A percentile compares a stretch with the other conserved stretches of the same genome.
Conservation (phyloP, 2,329 filamentous ascomycete genomes). For the Fusarium phyllophilum region DNA sequence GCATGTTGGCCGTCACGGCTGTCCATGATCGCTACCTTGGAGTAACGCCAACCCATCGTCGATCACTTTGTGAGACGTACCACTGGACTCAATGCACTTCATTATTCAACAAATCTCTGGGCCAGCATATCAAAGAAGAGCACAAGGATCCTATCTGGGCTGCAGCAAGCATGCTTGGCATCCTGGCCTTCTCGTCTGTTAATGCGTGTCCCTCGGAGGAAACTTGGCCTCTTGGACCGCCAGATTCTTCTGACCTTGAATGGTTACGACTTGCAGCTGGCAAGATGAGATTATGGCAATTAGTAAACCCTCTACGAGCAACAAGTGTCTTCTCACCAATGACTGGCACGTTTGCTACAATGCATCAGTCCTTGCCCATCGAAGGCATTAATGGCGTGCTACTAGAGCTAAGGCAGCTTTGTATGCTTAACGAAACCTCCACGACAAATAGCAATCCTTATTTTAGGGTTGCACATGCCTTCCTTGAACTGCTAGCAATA, state of each 20-base stretch:
- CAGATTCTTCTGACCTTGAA: not conserved
- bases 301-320: not conserved
- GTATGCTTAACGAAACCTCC: not conserved
- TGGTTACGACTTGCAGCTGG: not conserved
- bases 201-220: not conserved
- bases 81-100: not conserved
- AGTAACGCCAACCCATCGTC: not conserved
- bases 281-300: not conserved
- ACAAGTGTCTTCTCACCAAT: not conserved
- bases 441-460: not conserved
- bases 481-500: not conserved
- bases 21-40: not conserved
- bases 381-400: fast-evolving
- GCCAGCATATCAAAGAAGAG: not conserved
- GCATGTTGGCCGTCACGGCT: not conserved
- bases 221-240: not conserved
- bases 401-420: not conserved
- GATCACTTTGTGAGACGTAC: not conserved
- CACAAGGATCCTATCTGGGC: not conserved
- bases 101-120: not conserved
- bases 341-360: not conserved
- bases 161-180: not conserved
- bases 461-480: not conserved
- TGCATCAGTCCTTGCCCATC: not conserved
- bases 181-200: not conserved